phyloP scores from a whole-genome alignment of 768 basidiomycete genomes.

The Panellus pusillus region DNA sequence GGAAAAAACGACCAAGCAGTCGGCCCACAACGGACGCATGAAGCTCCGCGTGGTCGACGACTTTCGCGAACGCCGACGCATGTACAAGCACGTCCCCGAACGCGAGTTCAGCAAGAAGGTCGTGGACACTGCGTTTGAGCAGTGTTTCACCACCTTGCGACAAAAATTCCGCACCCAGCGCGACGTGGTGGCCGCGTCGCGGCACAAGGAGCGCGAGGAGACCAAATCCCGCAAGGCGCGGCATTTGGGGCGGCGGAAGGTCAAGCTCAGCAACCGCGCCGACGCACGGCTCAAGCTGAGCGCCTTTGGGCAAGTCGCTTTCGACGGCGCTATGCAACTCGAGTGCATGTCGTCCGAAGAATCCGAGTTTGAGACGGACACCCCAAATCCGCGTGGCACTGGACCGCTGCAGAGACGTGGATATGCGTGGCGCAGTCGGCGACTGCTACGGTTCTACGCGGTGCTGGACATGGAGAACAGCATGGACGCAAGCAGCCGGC shows the following conservation, averaged over 20 bases:
- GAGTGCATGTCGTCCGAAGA: slow-evolving; percentile 86
- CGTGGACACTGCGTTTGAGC: slow-evolving; percentile 66
- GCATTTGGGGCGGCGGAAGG: slow-evolving; percentile 60
- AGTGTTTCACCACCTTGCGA: slow-evolving; percentile 66
- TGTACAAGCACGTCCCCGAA: slow-evolving; percentile 64
- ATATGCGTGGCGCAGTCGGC: slow-evolving; percentile 65
- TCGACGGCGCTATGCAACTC: slow-evolving; percentile 68
- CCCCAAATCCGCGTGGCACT: slow-evolving; percentile 26
- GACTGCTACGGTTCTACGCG: slow-evolving; percentile 60
- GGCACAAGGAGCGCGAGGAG: slow-evolving; percentile 55
- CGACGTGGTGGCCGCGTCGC: slow-evolving; percentile 45
- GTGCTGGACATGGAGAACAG: slow-evolving; percentile 60
- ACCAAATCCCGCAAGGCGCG: slow-evolving; percentile 62
- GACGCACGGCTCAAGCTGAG: slow-evolving; percentile 55
- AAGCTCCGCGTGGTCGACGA: slow-evolving; percentile 62
- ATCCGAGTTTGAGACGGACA: slow-evolving; percentile 53
- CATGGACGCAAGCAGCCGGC: slow-evolving; percentile 43
- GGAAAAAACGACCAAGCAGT: slow-evolving; percentile 77
- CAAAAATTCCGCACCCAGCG: slow-evolving; percentile 66
- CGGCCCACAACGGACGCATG: slow-evolving; percentile 72
- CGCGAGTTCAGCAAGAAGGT: slow-evolving; percentile 65
- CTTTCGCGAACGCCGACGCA: slow-evolving; percentile 51
- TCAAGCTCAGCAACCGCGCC: slow-evolving; percentile 69
- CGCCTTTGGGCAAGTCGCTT: slow-evolving; percentile 59
- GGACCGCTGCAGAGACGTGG: slow-evolving; percentile 56